Evolutionary conservation across 139 green algal species (phyloP), one percentile per base, ranked within the genome.

Genomic region (Haematococcus lacustris): DNA sequence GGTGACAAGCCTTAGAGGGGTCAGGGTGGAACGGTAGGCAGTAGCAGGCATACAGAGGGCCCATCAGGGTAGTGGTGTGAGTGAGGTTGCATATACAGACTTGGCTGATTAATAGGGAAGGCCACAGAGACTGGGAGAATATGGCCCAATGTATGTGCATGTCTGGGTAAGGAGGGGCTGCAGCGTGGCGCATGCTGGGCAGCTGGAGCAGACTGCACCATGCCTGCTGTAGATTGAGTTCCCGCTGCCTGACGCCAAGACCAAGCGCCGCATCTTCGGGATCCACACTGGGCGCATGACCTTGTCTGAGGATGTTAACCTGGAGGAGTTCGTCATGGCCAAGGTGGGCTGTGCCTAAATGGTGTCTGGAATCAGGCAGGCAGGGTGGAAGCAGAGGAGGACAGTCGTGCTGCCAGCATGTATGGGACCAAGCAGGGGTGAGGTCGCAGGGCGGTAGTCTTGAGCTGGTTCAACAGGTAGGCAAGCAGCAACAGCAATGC

Each of bases 211-310:
- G 32, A 63, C 53, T 28, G 17, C 17, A n/a, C 9, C 53, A 37
- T 51, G 35, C 35, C 3, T 28, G 3, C 21, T 69, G 63, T 92
- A 93, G 76, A 99, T 99, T 70, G 95, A 99, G 87, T 99, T 99
- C 82, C 93, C 95, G n/a, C 82, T 98, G 72, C 95, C 95, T 37
- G 94, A 99, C 77, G 86, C 90, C 62, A 98, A 98, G 83, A 99
- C 95, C 51, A 98, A 98, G 89, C 85, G 95, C 34, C 87, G 95
- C 76, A 99, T 99, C 83, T 98, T 99, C 79, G 69, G 84, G 77
- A 96, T 98, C 73, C 91, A 95, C 81, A 94, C 89, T 33, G 71
- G 75, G 47, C 64, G 69, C 33, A 99, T 99, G 95, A 97, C 89
- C 13, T 80, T 98, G 39, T 68, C 76, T 6, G 91, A 97, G 6